Percentiles rank a stretch among this genome's conserved stretches.
Conservation (phyloP, 1,284 basidiomycete species). For the Spongiforma sp. region DNA sequence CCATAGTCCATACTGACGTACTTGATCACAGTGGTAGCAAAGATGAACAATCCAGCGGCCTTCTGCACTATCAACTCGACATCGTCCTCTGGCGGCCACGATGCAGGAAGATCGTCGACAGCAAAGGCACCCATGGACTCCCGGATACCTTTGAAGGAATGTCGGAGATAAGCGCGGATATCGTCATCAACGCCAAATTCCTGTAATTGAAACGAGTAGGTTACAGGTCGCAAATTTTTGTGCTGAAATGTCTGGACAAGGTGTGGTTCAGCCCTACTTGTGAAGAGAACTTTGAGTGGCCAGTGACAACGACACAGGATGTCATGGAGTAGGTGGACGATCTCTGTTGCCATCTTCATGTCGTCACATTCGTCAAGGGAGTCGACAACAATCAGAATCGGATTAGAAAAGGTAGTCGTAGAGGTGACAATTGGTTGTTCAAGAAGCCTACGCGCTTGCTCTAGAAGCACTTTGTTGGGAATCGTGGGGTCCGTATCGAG, state of each 20-base stretch:
- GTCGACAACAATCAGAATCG: slow-evolving; percentile 27
- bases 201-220: slow-evolving; percentile 12
- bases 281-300: slow-evolving; percentile 24
- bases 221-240: slow-evolving; percentile 7
- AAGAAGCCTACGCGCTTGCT: slow-evolving; percentile 24
- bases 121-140: neutral
- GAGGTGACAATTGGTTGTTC: slow-evolving; percentile 17
- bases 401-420: slow-evolving; percentile 5
- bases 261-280: slow-evolving; percentile 24
- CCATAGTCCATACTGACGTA: slow-evolving; percentile 19
- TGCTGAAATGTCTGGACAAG: slow-evolving; percentile 22
- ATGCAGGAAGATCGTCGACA: neutral
- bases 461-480: slow-evolving; percentile 24
- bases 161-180: slow-evolving; percentile 24
- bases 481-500: slow-evolving; percentile 19
- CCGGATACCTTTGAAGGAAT: slow-evolving; percentile 18
- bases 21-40: slow-evolving; percentile 34
- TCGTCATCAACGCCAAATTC: slow-evolving; percentile 25
- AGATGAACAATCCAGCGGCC: slow-evolving; percentile 35
- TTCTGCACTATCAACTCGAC: slow-evolving; percentile 25
- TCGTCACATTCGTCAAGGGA: slow-evolving; percentile 31
- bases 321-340: slow-evolving; percentile 18
- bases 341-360: slow-evolving; percentile 16
- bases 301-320: slow-evolving; percentile 12
- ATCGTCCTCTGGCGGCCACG: slow-evolving; percentile 28